Evolutionary conservation across 2,329 filamentous ascomycete species (phyloP).

Genomic region (Alternaria gaisen): DNA sequence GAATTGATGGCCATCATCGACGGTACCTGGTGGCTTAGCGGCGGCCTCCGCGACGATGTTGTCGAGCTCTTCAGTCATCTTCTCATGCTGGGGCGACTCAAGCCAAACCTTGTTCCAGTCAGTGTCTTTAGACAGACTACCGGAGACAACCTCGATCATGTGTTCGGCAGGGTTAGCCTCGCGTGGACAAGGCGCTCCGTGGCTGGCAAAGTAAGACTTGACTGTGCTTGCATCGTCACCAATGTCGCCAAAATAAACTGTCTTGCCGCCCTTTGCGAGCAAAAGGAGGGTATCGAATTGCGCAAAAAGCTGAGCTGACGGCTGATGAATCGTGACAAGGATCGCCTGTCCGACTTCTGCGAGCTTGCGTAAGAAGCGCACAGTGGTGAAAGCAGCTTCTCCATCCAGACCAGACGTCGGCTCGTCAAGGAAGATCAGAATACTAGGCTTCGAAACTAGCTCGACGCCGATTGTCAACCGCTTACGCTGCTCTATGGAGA

Average conservation of each 20-base stretch:
- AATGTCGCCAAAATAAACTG: slow-evolving; percentile 81
- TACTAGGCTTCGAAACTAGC: slow-evolving; percentile 38
- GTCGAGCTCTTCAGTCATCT: slow-evolving; percentile 46
- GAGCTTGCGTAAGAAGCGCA: slow-evolving; percentile 83
- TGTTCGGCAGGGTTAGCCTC: slow-evolving; percentile 80
- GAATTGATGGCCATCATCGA: slow-evolving; percentile 48
- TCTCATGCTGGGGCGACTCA: slow-evolving; percentile 38
- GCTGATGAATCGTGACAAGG: slow-evolving; percentile 93
- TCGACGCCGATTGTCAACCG: slow-evolving; percentile 66
- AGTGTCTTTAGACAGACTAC: neutral
- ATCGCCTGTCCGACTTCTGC: slow-evolving; percentile 81
- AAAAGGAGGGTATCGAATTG: slow-evolving; percentile 82
- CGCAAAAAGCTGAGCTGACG: slow-evolving; percentile 88
- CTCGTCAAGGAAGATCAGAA: slow-evolving; percentile 68
- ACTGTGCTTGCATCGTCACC: slow-evolving; percentile 71
- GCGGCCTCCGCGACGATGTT: slow-evolving; percentile 45
- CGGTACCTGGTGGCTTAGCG: slow-evolving; percentile 38
- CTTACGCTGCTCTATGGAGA: slow-evolving; percentile 60
- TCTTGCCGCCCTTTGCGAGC: slow-evolving; percentile 74
- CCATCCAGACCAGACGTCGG: slow-evolving; percentile 85
- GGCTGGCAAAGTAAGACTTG: slow-evolving; percentile 75
- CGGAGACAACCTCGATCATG: slow-evolving; percentile 62
- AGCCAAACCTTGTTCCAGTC: neutral
- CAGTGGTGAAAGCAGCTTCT: slow-evolving; percentile 83
- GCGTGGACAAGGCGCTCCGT: slow-evolving; percentile 70